Percentiles rank a stretch among this genome's conserved stretches.
Evolutionary conservation across 73 alveolate species (phyloP).

Genomic region (Symbiodinium natans): DNA sequence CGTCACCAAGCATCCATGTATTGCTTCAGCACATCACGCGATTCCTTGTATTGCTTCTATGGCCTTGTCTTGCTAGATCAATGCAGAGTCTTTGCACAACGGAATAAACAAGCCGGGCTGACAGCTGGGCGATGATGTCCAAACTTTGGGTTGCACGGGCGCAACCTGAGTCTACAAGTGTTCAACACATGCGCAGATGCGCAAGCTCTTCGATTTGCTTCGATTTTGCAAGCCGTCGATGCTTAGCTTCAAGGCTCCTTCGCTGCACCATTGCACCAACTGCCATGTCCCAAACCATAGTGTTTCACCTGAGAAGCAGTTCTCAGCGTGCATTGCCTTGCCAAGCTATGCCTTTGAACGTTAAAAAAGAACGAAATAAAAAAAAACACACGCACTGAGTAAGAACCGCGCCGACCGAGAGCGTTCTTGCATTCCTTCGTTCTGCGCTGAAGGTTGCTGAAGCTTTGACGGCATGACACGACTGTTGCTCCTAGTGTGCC

Average conservation of each 20-base stretch:
- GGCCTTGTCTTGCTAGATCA: too few relatives aligned
- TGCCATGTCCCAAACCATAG: constrained; percentile 72
- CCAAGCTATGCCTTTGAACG: too few relatives aligned
- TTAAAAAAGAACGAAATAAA: too few relatives aligned
- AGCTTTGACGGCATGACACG: too few relatives aligned
- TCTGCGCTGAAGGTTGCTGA: not conserved
- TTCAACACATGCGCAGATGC: not conserved
- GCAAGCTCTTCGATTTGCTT: too few relatives aligned
- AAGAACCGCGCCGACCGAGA: constrained; percentile 39
- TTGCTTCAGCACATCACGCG: too few relatives aligned
- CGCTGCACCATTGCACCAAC: constrained; percentile 78
- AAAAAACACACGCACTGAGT: too few relatives aligned
- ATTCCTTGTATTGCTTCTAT: too few relatives aligned
- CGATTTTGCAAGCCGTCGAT: not conserved
- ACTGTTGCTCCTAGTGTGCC: too few relatives aligned
- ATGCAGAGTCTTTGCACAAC: too few relatives aligned
- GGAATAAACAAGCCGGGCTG: not conserved
- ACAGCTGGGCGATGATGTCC: constrained; percentile 46
- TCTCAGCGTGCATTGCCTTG: not conserved
- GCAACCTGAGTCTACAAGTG: not conserved
- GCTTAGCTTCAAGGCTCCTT: not conserved
- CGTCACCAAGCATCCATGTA: too few relatives aligned
- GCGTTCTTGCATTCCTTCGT: constrained; percentile 50
- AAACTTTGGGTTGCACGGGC: constrained; percentile 66
- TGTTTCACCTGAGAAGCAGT: constrained; percentile 30